These are phyloP conservation scores for Akanthomyces lecanii DNA, from an alignment of 2,329 filamentous ascomycete genomes.

Conservation along the genomic window DNA sequence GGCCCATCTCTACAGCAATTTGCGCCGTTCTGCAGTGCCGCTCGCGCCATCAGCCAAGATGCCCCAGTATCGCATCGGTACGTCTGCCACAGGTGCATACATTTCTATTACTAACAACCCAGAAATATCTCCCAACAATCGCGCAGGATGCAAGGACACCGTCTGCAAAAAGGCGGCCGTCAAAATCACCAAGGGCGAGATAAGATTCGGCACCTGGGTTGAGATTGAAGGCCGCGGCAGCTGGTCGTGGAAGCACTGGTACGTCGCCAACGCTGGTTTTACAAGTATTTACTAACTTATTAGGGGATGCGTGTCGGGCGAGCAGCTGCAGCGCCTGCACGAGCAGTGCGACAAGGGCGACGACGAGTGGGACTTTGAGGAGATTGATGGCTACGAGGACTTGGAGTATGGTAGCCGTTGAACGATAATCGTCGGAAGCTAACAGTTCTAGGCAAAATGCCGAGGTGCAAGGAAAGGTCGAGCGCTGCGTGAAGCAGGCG, in stretches of 20 bases:
- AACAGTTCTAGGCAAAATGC: constrained; percentile 38
- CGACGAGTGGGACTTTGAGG: constrained; percentile 55
- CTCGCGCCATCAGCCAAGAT: constrained; percentile 28
- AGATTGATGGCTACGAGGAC: constrained; percentile 79
- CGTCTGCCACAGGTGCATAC: constrained; percentile 21
- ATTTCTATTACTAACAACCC: constrained; percentile 17
- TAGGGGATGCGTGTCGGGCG: constrained; percentile 86
- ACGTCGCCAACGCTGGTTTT: constrained; percentile 28
- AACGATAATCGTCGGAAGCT: constrained; percentile 10
- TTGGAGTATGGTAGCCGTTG: constrained; percentile 42
- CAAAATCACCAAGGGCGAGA: constrained; percentile 75
- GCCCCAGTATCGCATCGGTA: constrained; percentile 46
- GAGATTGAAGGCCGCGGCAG: constrained; percentile 56
- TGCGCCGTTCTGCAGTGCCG: not conserved
- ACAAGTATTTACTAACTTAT: not conserved
- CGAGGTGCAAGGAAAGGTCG: constrained; percentile 69
- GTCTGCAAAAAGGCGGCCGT: constrained; percentile 65
- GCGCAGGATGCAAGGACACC: constrained; percentile 69
- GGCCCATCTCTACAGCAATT: not conserved
- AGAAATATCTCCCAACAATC: constrained; percentile 69
- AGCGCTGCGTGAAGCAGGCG: constrained; percentile 66
- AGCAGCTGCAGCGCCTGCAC: constrained; percentile 63
- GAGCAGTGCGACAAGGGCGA: constrained; percentile 46
- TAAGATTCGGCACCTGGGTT: constrained; percentile 74
- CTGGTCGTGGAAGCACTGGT: constrained; percentile 88